Evolutionary conservation across 176 grass and related monocot genomes (phyloP).

Genomic region (Elaeis guineensis): DNA sequence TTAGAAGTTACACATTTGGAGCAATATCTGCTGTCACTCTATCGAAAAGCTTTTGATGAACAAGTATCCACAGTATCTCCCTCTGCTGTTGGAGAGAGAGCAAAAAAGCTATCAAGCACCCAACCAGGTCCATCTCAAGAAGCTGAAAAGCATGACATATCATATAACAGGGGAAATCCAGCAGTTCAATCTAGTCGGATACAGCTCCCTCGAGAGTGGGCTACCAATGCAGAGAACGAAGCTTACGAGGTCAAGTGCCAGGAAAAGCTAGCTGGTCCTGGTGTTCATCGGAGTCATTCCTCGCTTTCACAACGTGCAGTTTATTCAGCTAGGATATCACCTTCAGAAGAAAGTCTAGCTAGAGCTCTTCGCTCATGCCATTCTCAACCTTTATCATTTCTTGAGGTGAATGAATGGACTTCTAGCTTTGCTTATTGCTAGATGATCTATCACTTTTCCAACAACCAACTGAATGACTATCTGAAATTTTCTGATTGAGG

Average conservation of each 20-base stretch:
- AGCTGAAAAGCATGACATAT: constrained; percentile 6
- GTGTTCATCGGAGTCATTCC: constrained; percentile 49
- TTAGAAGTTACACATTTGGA: constrained; percentile 96
- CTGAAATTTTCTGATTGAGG: no score
- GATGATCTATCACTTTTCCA: no score
- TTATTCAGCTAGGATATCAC: constrained; percentile 66
- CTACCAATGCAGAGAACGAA: constrained; percentile 27
- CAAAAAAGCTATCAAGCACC: constrained; percentile 18
- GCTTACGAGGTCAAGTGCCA: constrained; percentile 23
- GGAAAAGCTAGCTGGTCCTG: constrained; percentile 23
- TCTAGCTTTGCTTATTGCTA: no score
- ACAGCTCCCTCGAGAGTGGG: constrained; percentile 11
- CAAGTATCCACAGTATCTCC: constrained; percentile 47
- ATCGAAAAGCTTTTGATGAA: constrained; percentile 85
- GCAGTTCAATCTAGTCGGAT: constrained; percentile 26
- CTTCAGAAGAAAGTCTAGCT: constrained; percentile 65
- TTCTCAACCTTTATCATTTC: constrained; percentile 80
- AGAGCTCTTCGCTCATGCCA: constrained; percentile 76
- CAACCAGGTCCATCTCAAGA: constrained; percentile 15
- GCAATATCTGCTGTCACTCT: constrained; percentile 85
- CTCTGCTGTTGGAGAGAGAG: constrained; percentile 13
- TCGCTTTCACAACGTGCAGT: constrained; percentile 54
- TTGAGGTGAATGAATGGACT: constrained; percentile 45
- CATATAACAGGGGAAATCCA: constrained; percentile 15
- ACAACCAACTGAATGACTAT: no score